phyloP scores from a whole-genome alignment of 2,329 filamentous ascomycete genomes.

The Chlorencoelia australis region DNA sequence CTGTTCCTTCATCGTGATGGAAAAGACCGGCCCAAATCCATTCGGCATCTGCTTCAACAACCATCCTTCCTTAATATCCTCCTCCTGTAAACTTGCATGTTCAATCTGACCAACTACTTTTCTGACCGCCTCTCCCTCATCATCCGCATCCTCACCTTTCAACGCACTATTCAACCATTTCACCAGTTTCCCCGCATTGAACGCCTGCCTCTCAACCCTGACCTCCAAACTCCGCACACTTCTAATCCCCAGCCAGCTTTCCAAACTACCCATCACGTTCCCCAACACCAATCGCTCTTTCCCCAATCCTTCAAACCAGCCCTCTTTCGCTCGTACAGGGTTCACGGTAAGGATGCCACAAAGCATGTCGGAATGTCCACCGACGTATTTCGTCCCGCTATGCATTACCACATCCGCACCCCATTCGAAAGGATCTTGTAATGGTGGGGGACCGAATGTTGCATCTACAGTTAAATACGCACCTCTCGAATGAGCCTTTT shows the following conservation, averaged over 20 bases:
- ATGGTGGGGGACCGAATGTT: conserved; percentile 83
- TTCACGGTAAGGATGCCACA: conserved; percentile 71
- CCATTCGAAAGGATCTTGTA: conserved; percentile 74
- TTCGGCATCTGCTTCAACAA: conserved; percentile 79
- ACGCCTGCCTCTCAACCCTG: conserved; percentile 66
- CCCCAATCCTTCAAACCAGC: conserved; percentile 45
- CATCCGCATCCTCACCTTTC: conserved; percentile 10
- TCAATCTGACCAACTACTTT: conserved; percentile 50
- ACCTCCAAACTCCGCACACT: conserved; percentile 80
- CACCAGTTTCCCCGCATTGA: conserved; percentile 60
- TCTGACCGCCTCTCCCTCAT: conserved; percentile 32
- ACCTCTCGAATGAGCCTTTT: conserved; percentile 59
- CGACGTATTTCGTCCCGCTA: conserved; percentile 90
- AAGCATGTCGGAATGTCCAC: conserved; percentile 88
- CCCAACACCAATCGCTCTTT: conserved; percentile 70
- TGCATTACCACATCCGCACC: conserved; percentile 89
- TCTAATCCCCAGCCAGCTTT: conserved; percentile 84
- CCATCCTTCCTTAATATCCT: conserved; percentile 55
- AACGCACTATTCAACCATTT: conserved; percentile 48
- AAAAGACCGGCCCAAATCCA: conserved; percentile 84
- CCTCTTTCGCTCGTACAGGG: conserved; percentile 35
- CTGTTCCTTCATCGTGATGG: conserved; percentile 53
- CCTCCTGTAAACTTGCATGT: conserved; percentile 72
- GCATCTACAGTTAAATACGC: conserved; percentile 77
- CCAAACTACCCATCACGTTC: conserved; percentile 76